Conservation (phyloP, 2,329 filamentous ascomycete species). For the Alternaria burnsii region DNA sequence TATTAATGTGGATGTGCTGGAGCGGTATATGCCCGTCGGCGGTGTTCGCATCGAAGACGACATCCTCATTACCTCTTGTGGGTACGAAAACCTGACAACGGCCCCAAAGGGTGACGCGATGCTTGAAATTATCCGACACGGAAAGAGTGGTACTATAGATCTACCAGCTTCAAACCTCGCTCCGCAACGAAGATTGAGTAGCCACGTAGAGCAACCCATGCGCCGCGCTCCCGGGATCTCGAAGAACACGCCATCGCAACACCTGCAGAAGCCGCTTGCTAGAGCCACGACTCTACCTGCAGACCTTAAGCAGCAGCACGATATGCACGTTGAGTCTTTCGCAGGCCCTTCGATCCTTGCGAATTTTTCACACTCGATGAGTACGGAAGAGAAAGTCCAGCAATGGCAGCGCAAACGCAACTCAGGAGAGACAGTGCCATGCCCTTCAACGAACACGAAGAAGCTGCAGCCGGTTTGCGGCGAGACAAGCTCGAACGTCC, state of each 20-base stretch:
- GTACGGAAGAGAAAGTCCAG: slow-evolving; percentile 33
- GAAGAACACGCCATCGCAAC: slow-evolving; percentile 16
- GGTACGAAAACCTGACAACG: slow-evolving; percentile 76
- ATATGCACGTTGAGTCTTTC: slow-evolving; percentile 30
- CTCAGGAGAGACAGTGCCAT: not conserved
- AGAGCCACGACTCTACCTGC: slow-evolving; percentile 36
- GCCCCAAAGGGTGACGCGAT: slow-evolving; percentile 74
- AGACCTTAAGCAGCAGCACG: slow-evolving; percentile 7
- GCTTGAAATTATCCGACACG: slow-evolving; percentile 61
- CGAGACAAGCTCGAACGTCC: slow-evolving; percentile 8
- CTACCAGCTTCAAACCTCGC: not conserved
- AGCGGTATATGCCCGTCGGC: slow-evolving; percentile 83
- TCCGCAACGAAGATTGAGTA: not conserved
- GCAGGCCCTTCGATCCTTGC: slow-evolving; percentile 31
- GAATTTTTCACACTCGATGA: slow-evolving; percentile 35
- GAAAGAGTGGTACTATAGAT: slow-evolving; percentile 14
- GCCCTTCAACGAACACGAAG: not conserved
- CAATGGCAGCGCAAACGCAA: slow-evolving; percentile 24
- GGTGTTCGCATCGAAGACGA: slow-evolving; percentile 79
- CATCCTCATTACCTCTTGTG: slow-evolving; percentile 73
- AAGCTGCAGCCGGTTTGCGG: slow-evolving; percentile 31
- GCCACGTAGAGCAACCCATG: slow-evolving; percentile 19
- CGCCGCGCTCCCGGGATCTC: slow-evolving; percentile 41
- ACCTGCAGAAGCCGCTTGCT: slow-evolving; percentile 22
- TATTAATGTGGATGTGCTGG: slow-evolving; percentile 76